Base-by-base conservation (phyloP, 2,329 filamentous ascomycete genomes). In the Pseudocercospora ulei region DNA sequence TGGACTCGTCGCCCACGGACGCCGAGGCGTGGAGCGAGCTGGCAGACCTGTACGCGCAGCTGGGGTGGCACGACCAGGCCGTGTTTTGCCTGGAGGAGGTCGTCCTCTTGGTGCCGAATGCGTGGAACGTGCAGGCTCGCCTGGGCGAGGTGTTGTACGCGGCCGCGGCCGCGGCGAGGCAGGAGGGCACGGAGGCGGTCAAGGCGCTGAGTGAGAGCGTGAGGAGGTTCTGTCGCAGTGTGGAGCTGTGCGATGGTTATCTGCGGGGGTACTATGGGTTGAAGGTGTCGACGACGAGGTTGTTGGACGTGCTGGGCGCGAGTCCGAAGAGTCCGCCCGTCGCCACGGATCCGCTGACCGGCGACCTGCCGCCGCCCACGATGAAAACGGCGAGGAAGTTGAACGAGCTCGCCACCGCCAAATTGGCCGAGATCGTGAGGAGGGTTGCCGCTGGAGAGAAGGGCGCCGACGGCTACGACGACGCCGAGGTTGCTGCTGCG, bases 61-160 rank as follows among this genome's bases (percentile, higher is more conserved):
- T 88, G 57, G 84, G 81, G 1, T 64, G 88, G 53, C 85, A 82
- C 56, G 66, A 78, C 8, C 88, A 96, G 61, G 82, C 86, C 24
- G 77, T 94, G 35, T 94, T 81, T 61, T 80, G 85, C 44, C 66
- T 94, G 28, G 90, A 98, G 61, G 90, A 98, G 61, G 85, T 93
- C 12, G 63, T 98, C 28, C 68, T 96, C 35, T 70, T 93, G 41
- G 75, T 77, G 37, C 88, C 90, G 3, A 93, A 94, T 65, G 84
- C 88, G 12, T 98, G 90, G 87, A 96, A 93, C 81, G 75, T 93
- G 48, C 86, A 95, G 61, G 87, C 87, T 34, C 77, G 82, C 33
- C 64, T 95, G 16, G 90, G 86, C 9, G 90, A 96, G 61, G 65
- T 93, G 19, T 68, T 82, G 25, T 85, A 84, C 58, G 77, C 92